Conservation (phyloP, 2,329 filamentous ascomycete genomes). For the Alternaria gaisen region DNA sequence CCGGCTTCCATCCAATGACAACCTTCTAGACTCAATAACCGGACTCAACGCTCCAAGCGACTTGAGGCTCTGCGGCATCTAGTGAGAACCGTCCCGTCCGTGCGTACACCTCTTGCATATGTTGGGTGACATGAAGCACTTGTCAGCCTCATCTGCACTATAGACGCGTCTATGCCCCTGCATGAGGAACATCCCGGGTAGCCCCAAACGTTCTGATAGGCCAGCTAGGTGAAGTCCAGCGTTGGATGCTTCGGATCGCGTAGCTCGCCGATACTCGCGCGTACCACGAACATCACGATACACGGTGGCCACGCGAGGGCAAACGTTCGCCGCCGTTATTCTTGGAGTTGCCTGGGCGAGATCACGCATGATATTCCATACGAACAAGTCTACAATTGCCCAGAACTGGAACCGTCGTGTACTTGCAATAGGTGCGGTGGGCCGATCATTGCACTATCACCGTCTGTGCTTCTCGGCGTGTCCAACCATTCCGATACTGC, state of each 20-base stretch:
- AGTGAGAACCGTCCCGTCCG: neutral
- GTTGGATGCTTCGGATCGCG: neutral
- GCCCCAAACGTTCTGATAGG: neutral
- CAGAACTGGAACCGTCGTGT: conserved; percentile 6
- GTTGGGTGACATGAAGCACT: conserved; percentile 10
- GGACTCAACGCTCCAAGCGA: conserved; percentile 4
- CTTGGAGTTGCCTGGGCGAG: neutral
- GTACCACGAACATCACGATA: neutral
- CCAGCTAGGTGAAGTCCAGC: neutral
- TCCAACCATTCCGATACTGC: conserved; percentile 25
- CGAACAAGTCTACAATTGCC: neutral
- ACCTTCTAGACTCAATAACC: neutral
- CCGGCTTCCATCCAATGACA: conserved; percentile 2
- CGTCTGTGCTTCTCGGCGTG: conserved; percentile 23
- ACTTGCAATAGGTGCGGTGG: conserved; percentile 19
- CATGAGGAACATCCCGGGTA: neutral
- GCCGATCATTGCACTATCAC: conserved; percentile 17
- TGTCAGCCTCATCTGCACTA: conserved; percentile 11
- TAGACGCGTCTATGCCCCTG: conserved; percentile 10
- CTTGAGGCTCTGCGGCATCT: conserved; percentile 19
- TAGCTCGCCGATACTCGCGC: neutral
- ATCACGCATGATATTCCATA: neutral
- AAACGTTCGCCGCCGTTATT: neutral
- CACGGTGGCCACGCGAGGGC: neutral
- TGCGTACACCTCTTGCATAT: conserved; percentile 8